These are phyloP conservation scores for Dichomitus squalens DNA, from an alignment of 1,284 basidiomycete genomes.

Conservation along the genomic window DNA sequence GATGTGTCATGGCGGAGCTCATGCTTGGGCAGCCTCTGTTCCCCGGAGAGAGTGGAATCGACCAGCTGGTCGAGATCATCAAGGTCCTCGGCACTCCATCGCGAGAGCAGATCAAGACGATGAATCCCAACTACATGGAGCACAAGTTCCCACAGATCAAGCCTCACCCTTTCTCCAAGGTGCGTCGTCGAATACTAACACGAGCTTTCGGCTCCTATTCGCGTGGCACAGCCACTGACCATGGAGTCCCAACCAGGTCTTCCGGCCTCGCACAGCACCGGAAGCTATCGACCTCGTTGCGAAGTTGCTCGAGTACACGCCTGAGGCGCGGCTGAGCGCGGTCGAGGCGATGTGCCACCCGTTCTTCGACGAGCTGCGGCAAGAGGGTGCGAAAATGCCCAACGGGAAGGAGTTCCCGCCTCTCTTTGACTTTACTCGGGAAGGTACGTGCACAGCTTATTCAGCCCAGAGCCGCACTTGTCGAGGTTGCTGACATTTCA, in stretches of 20 bases:
- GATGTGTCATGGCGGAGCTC: conserved; percentile 99
- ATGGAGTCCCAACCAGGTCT: conserved; percentile 64
- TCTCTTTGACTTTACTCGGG: conserved; percentile 95
- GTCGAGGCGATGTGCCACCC: conserved; percentile 94
- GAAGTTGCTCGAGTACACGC: conserved; percentile 96
- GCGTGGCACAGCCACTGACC: conserved; percentile 12
- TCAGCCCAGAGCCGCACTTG: conserved; percentile 2
- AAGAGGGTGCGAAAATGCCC: conserved; percentile 90
- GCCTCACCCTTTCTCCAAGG: conserved; percentile 94
- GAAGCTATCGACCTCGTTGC: conserved; percentile 97
- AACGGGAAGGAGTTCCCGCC: conserved; percentile 95
- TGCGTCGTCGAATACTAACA: conserved; percentile 33
- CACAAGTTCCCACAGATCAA: conserved; percentile 99
- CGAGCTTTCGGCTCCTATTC: background rate
- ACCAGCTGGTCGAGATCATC: conserved; percentile 99
- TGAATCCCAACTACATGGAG: conserved; percentile 99
- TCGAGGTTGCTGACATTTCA: background rate
- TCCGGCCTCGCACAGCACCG: conserved; percentile 94
- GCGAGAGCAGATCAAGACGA: conserved; percentile 99
- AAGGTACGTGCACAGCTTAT: conserved; percentile 62
- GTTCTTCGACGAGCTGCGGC: conserved; percentile 96
- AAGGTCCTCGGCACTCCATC: conserved; percentile 99
- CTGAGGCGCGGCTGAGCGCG: conserved; percentile 87
- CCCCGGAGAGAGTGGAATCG: conserved; percentile 99
- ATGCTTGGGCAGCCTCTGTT: conserved; percentile 99